These are phyloP conservation scores for Candida coleopterorum DNA, from an alignment of 805 yeast species.

Conservation along the genomic window DNA sequence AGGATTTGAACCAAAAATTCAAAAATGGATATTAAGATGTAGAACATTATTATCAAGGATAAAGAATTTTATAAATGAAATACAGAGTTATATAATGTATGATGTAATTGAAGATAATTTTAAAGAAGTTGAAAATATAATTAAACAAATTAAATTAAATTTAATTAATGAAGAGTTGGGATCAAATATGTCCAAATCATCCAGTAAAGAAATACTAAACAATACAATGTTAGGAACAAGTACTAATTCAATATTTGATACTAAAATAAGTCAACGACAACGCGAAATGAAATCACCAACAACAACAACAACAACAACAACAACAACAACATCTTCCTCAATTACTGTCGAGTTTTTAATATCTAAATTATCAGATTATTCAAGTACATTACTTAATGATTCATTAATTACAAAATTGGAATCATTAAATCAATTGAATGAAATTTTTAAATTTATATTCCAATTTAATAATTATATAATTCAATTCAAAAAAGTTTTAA, in stretches of 20 bases:
- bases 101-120: constrained; percentile 59
- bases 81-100: constrained; percentile 50
- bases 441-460: constrained; percentile 43
- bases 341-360: constrained; percentile 15
- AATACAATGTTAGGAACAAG: constrained; percentile 7
- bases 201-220: neutral
- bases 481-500: constrained; percentile 52
- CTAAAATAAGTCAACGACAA: constrained; percentile 10
- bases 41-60: constrained; percentile 55
- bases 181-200: neutral
- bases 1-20: constrained; percentile 38
- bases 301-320: neutral
- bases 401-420: constrained; percentile 60
- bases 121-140: constrained; percentile 30
- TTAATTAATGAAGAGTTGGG: constrained; percentile 5
- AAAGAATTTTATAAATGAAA: constrained; percentile 51
- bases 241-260: constrained; percentile 18
- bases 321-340: constrained; percentile 1
- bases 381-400: constrained; percentile 61
- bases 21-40: constrained; percentile 50
- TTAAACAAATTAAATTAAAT: constrained; percentile 5
- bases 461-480: constrained; percentile 45
- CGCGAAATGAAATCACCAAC: constrained; percentile 1
- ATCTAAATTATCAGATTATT: constrained; percentile 42
- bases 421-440: constrained; percentile 43